Conservation (phyloP, 441 rosid genomes). For the Gossypium lobatum region DNA sequence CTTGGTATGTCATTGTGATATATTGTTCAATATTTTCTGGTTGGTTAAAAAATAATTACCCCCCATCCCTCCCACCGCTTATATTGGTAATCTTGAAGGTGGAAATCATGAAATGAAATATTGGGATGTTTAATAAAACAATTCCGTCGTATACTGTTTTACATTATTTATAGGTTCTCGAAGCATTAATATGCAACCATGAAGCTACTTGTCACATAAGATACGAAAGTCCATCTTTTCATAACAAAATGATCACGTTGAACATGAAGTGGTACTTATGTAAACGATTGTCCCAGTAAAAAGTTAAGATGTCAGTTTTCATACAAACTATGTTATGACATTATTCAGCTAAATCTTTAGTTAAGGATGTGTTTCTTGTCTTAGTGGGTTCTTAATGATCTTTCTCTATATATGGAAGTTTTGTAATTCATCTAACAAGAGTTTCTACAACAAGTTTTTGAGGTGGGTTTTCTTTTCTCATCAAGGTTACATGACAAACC, state of each 20-base stretch:
- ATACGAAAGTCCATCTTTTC: background rate
- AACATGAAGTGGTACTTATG: background rate
- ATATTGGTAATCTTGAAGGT: background rate
- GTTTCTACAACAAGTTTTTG: background rate
- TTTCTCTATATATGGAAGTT: background rate
- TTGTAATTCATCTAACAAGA: background rate
- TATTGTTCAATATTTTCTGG: background rate
- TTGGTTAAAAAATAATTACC: background rate
- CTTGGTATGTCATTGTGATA: background rate
- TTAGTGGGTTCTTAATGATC: background rate
- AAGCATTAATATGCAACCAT: background rate
- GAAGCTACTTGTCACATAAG: background rate
- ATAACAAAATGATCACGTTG: background rate
- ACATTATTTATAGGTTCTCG: background rate
- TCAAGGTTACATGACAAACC: background rate
- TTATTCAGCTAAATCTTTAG: background rate
- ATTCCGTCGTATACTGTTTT: background rate
- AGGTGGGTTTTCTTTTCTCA: background rate
- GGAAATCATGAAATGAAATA: background rate
- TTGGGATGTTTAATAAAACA: background rate
- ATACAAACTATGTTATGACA: background rate
- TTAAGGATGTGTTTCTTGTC: slow-evolving; percentile 2
- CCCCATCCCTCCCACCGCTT: background rate
- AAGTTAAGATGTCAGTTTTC: background rate
- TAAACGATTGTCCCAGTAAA: background rate